phyloP scores from a whole-genome alignment of 2,329 filamentous ascomycete genomes.

The Alternaria gansuensis region DNA sequence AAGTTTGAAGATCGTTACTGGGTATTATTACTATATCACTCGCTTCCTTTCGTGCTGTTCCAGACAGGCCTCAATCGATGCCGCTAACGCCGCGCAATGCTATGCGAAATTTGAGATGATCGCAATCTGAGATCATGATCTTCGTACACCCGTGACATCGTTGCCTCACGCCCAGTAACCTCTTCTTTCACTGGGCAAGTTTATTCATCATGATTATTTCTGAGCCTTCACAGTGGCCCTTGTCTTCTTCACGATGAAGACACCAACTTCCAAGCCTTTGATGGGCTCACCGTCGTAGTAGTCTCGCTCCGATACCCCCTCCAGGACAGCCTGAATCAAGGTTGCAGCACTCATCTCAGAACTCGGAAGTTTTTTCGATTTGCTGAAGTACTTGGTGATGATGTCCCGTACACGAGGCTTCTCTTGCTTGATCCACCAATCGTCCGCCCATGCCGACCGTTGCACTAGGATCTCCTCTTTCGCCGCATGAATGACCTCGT shows the following conservation, averaged over 20 bases:
- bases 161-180: neutral
- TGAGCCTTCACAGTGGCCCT: conserved; percentile 15
- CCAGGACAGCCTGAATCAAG: conserved; percentile 66
- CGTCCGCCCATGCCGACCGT: conserved; percentile 64
- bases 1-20: neutral
- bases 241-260: conserved; percentile 57
- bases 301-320: conserved; percentile 64
- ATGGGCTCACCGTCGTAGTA: conserved; percentile 57
- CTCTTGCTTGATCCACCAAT: conserved; percentile 73
- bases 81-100: conserved; percentile 33
- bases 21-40: conserved; percentile 30
- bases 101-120: conserved; percentile 22
- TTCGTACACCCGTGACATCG: conserved; percentile 7
- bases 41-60: conserved; percentile 19
- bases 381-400: conserved; percentile 56
- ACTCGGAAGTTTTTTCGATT: conserved; percentile 54
- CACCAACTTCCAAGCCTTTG: conserved; percentile 58
- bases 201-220: conserved; percentile 7
- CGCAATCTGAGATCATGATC: conserved; percentile 6
- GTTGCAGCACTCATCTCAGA: conserved; percentile 62
- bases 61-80: conserved; percentile 14
- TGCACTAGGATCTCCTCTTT: conserved; percentile 62
- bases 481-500: conserved; percentile 61
- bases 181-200: neutral
- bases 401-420: conserved; percentile 66